These are phyloP conservation scores for Ensete glaucum DNA, from an alignment of 176 grass and related monocot genomes.

Conservation along the genomic window DNA sequence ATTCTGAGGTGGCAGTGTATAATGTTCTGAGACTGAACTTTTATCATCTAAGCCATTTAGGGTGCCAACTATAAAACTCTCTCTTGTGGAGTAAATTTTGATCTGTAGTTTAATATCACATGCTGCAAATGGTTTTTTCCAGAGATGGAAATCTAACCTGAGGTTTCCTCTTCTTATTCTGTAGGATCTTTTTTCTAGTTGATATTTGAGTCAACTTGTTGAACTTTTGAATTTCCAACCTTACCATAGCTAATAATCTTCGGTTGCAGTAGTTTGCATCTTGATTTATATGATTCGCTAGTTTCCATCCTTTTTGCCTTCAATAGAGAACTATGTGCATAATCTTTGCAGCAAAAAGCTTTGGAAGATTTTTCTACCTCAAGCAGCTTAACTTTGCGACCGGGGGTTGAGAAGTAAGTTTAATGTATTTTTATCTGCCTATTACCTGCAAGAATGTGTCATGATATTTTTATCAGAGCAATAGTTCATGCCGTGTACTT, in stretches of 20 bases:
- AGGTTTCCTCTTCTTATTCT: neutral
- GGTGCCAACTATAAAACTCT: neutral
- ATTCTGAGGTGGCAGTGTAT: neutral
- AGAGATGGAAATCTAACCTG: neutral
- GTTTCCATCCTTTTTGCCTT: neutral
- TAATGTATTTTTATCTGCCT: neutral
- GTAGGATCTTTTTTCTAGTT: neutral
- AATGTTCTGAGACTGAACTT: neutral
- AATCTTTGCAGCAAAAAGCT: conserved; percentile 59
- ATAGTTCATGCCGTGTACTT: neutral
- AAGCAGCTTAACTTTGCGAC: conserved; percentile 63
- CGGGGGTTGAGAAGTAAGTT: conserved; percentile 70
- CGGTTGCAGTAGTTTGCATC: too few species aligned
- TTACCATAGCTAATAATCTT: too few species aligned
- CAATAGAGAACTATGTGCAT: neutral
- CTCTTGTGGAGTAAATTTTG: neutral
- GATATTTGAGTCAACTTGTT: too few species aligned
- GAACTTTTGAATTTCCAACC: too few species aligned
- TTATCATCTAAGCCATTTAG: too few species aligned
- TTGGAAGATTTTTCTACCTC: conserved; percentile 64
- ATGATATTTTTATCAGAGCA: neutral
- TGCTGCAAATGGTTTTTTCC: neutral
- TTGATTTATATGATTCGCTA: too few species aligned
- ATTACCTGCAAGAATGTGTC: neutral
- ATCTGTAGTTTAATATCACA: neutral